phyloP scores from a whole-genome alignment of 768 basidiomycete genomes.

The Suillus fuscotomentosus region DNA sequence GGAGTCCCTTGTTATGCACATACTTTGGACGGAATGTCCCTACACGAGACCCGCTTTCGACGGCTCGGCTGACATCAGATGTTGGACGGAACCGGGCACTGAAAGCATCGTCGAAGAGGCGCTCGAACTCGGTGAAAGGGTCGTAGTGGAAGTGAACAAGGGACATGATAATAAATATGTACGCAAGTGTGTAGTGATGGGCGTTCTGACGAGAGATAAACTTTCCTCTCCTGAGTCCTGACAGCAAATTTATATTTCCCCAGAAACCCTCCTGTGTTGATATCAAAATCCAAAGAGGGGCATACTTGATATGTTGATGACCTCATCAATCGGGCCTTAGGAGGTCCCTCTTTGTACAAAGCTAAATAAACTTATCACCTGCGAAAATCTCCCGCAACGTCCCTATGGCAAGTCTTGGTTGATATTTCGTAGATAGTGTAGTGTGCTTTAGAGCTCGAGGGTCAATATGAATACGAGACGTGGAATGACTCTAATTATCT shows the following conservation, averaged over 20 bases:
- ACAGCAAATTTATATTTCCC: not conserved
- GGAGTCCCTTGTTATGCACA: not conserved
- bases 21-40: constrained; percentile 32
- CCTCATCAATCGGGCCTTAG: too few species aligned
- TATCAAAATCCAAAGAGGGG: not conserved
- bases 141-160: constrained; percentile 33
- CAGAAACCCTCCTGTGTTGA: not conserved
- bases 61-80: constrained; percentile 8
- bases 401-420: too few species aligned
- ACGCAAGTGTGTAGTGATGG: not conserved
- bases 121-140: constrained; percentile 41
- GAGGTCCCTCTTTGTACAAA: too few species aligned
- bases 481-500: not conserved
- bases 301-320: not conserved
- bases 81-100: constrained; percentile 24
- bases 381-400: too few species aligned
- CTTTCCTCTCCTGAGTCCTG: not conserved
- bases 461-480: not conserved
- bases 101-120: constrained; percentile 41
- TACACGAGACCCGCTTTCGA: constrained; percentile 10
- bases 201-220: not conserved
- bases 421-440: not conserved
- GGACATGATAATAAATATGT: constrained; percentile 19
- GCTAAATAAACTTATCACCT: too few species aligned
- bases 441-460: not conserved